phyloP scores from a whole-genome alignment of 176 grass and related monocot genomes.

The Phragmites australis region DNA sequence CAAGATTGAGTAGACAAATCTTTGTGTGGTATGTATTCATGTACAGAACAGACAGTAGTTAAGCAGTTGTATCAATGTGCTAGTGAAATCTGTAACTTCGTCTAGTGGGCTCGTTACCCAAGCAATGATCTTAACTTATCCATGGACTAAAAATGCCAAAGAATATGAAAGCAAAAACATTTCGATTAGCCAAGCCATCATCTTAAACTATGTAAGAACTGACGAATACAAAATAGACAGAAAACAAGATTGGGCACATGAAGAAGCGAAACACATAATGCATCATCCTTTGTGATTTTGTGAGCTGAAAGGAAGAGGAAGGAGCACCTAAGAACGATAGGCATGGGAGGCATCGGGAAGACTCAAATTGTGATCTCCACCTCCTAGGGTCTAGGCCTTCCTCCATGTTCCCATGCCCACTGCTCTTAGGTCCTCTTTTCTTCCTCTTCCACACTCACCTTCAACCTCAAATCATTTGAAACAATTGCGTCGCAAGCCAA shows the following conservation, averaged over 20 bases:
- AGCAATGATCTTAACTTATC: background rate
- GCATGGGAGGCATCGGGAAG: conserved; percentile 40
- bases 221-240: background rate
- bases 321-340: conserved; percentile 22
- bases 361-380: background rate
- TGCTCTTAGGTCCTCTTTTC: conserved; percentile 33
- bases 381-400: background rate
- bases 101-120: background rate
- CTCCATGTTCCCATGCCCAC: conserved; percentile 28
- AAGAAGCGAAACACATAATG: background rate
- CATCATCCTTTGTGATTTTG: background rate
- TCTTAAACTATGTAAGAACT: background rate
- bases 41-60: background rate
- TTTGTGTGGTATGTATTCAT: background rate
- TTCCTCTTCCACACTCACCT: conserved; percentile 11
- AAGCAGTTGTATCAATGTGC: background rate
- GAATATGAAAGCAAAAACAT: background rate
- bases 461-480: background rate
- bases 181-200: background rate
- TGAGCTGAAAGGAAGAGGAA: conserved; percentile 14
- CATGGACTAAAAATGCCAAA: conserved; percentile 12
- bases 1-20: background rate
- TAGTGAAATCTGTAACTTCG: background rate
- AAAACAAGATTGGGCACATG: background rate
- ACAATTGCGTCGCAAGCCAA: background rate